Conservation (phyloP, 305 asterid genomes). For the Stenogyne calaminthoides region DNA sequence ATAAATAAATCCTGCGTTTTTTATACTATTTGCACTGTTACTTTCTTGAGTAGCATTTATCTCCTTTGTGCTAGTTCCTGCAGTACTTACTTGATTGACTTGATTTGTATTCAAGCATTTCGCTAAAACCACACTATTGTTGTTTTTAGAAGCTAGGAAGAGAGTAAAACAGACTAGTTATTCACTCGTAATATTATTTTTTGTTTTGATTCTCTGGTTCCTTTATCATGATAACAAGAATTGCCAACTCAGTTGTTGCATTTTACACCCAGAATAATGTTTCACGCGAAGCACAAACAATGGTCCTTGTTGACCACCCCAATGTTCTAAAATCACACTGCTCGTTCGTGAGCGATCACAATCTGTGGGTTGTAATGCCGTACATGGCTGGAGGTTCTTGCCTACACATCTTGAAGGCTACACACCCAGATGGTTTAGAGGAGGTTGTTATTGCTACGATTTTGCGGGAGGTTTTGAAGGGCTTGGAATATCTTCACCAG, state of each 20-base stretch:
- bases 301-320: constrained; percentile 94
- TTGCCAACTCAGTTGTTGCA: constrained; percentile 35
- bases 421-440: constrained; percentile 89
- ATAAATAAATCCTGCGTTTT: not conserved
- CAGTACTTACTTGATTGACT: constrained; percentile 14
- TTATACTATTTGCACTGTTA: not conserved
- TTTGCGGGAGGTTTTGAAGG: constrained; percentile 87
- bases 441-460: constrained; percentile 92
- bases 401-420: constrained; percentile 90
- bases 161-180: constrained; percentile 17
- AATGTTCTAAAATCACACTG: constrained; percentile 92
- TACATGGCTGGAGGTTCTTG: constrained; percentile 98
- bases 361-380: constrained; percentile 97
- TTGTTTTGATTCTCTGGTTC: constrained; percentile 21
- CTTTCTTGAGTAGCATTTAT: not conserved
- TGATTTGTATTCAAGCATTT: constrained; percentile 4
- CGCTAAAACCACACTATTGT: constrained; percentile 8
- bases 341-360: constrained; percentile 87
- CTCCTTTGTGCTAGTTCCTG: constrained; percentile 8
- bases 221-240: constrained; percentile 21
- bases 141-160: constrained; percentile 24
- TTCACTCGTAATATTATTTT: constrained; percentile 13
- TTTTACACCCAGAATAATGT: constrained; percentile 64
- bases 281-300: constrained; percentile 93
- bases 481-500: constrained; percentile 92